Conservation (phyloP, 495 filamentous ascomycete genomes). For the Poronia punctata region DNA sequence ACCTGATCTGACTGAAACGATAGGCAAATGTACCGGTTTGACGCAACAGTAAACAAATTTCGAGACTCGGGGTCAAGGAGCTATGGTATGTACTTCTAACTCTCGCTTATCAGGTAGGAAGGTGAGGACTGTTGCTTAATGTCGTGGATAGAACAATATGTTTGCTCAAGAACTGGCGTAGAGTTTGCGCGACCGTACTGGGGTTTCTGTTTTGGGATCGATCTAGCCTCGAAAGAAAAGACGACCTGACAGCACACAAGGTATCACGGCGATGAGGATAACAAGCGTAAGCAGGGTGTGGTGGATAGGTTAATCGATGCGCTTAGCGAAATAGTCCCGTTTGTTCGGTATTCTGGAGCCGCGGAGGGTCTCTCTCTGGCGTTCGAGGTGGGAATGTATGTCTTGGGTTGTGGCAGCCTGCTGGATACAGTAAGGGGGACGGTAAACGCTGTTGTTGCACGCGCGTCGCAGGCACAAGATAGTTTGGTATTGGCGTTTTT, state of each 20-base stretch:
- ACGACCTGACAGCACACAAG: slow-evolving; percentile 5
- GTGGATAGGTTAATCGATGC: slow-evolving; percentile 7
- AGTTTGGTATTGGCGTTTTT: neutral
- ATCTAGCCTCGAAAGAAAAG: neutral
- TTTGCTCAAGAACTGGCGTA: neutral
- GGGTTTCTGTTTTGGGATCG: neutral
- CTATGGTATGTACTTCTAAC: no score
- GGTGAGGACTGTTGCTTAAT: slow-evolving; percentile 1
- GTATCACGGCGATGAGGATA: slow-evolving; percentile 6
- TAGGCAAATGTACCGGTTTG: no score
- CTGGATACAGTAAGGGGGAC: slow-evolving; percentile 1
- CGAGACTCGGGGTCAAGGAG: no score
- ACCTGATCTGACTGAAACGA: no score
- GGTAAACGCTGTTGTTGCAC: slow-evolving; percentile 1
- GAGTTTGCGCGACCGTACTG: slow-evolving; percentile 6
- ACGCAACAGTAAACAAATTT: no score
- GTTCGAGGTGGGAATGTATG: no score
- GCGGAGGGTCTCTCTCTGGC: no score
- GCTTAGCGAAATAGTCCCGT: no score
- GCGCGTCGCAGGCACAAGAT: slow-evolving; percentile 2
- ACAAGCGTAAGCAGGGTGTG: neutral
- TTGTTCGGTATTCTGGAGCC: no score
- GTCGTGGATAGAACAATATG: neutral
- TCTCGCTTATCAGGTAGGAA: no score
- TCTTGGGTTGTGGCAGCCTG: slow-evolving; percentile 8